Conservation (phyloP, 2,329 filamentous ascomycete species). For the Fusarium staphyleae region DNA sequence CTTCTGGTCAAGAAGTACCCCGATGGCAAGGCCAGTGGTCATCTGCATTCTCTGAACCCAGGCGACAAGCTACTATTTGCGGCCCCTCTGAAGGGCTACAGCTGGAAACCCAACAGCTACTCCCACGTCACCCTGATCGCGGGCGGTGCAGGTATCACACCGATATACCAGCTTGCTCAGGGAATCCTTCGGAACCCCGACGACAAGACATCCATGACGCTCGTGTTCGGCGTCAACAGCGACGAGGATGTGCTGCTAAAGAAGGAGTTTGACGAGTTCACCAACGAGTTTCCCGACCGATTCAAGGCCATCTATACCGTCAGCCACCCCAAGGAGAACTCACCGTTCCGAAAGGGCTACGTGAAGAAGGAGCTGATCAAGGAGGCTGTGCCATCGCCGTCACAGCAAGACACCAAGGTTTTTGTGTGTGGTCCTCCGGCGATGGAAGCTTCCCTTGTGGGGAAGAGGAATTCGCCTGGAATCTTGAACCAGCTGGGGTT, state of each 20-base stretch:
- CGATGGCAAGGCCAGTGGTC: conserved; percentile 66
- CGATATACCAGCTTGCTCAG: conserved; percentile 69
- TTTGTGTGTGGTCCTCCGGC: conserved; percentile 73
- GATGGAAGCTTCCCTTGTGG: conserved; percentile 67
- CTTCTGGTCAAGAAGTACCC: conserved; percentile 74
- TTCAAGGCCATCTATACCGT: conserved; percentile 67
- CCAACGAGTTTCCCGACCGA: conserved; percentile 58
- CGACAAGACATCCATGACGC: conserved; percentile 67
- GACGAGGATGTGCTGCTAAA: conserved; percentile 66
- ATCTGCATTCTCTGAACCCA: conserved; percentile 70
- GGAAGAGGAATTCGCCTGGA: conserved; percentile 53
- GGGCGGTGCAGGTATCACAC: conserved; percentile 76
- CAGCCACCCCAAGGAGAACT: conserved; percentile 53
- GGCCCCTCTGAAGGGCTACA: conserved; percentile 59
- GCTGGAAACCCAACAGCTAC: conserved; percentile 60
- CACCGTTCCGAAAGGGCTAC: conserved; percentile 59
- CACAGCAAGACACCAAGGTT: conserved; percentile 58
- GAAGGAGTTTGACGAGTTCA: conserved; percentile 63
- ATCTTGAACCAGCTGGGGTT: conserved; percentile 66
- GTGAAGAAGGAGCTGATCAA: conserved; percentile 64
- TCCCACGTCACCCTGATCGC: conserved; percentile 69
- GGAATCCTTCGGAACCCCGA: conserved; percentile 67
- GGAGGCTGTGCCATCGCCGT: conserved; percentile 52
- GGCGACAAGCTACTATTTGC: conserved; percentile 68
- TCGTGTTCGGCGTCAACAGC: conserved; percentile 72